Percentiles rank a stretch among this genome's conserved stretches.
Conservation (phyloP, 2,329 filamentous ascomycete genomes). For the Neofusicoccum ribis region DNA sequence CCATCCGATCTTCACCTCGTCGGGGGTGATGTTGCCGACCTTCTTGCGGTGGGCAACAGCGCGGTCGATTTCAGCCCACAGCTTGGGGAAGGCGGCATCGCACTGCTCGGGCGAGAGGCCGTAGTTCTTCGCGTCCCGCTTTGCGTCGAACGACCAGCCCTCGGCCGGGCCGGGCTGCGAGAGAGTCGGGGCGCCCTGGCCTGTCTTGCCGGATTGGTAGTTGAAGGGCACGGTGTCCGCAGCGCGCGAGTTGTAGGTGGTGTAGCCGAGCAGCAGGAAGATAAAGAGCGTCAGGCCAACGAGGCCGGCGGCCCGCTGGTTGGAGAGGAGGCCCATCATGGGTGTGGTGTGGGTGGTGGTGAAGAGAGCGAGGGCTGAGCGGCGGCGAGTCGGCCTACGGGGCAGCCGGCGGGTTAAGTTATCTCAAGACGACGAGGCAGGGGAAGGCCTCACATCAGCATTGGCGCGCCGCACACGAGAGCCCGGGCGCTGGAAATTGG, state of each 20-base stretch:
- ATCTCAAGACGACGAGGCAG: slow-evolving; percentile 3
- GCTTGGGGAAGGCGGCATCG: slow-evolving; percentile 24
- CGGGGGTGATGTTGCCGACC: slow-evolving; percentile 23
- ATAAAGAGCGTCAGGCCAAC: slow-evolving; percentile 19
- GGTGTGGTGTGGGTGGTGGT: not conserved
- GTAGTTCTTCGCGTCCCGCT: slow-evolving; percentile 26
- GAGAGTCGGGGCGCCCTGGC: not conserved
- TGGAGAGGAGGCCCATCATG: slow-evolving; percentile 17
- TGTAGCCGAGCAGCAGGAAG: slow-evolving; percentile 20
- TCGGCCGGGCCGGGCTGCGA: slow-evolving; percentile 11
- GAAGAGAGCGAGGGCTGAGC: not conserved
- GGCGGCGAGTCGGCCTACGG: not conserved
- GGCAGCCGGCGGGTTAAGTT: slow-evolving; percentile 25
- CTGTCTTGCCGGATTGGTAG: slow-evolving; percentile 1
- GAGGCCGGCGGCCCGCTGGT: slow-evolving; percentile 19
- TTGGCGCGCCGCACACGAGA: slow-evolving; percentile 7
- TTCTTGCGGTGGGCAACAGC: slow-evolving; percentile 23
- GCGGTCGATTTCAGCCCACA: slow-evolving; percentile 30
- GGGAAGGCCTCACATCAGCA: slow-evolving; percentile 15
- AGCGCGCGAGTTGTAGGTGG: slow-evolving; percentile 17
- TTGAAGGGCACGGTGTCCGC: slow-evolving; percentile 17
- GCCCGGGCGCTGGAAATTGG: slow-evolving; percentile 4
- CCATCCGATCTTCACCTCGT: slow-evolving; percentile 29
- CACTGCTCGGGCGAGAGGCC: slow-evolving; percentile 26
- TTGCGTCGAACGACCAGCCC: slow-evolving; percentile 14